Percentiles rank a stretch among this genome's conserved stretches.
Conservation (phyloP, 495 filamentous ascomycete genomes). For the Daldinia grandis region DNA sequence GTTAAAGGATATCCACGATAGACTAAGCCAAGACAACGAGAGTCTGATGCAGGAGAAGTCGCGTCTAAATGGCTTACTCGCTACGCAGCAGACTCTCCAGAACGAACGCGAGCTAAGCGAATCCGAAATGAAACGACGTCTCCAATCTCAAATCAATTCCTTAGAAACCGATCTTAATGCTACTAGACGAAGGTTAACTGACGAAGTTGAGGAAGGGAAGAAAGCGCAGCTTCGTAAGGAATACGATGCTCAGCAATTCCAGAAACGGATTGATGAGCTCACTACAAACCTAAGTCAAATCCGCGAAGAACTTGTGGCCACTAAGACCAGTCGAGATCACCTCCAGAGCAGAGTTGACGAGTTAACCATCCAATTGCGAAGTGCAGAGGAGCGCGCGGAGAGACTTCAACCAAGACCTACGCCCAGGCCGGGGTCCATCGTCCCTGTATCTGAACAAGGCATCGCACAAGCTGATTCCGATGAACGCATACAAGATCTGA, state of each 20-base stretch:
- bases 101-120: conserved; percentile 92
- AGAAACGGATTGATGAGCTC: conserved; percentile 90
- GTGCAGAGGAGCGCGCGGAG: conserved; percentile 83
- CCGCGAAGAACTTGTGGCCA: conserved; percentile 82
- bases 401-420: conserved; percentile 79
- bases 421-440: conserved; percentile 57
- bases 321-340: conserved; percentile 87
- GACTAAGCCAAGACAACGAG: conserved; percentile 86
- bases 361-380: conserved; percentile 83
- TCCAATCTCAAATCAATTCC: conserved; percentile 77
- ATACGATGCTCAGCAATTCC: conserved; percentile 83
- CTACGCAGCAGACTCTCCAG: conserved; percentile 81
- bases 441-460: conserved; percentile 53
- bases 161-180: conserved; percentile 79
- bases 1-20: conserved; percentile 89
- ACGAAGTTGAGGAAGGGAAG: conserved; percentile 83
- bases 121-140: conserved; percentile 76
- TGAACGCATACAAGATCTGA: conserved; percentile 83
- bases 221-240: conserved; percentile 82
- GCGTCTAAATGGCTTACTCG: conserved; percentile 79
- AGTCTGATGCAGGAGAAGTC: conserved; percentile 81
- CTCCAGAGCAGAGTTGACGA: conserved; percentile 88
- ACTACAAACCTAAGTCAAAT: conserved; percentile 76
- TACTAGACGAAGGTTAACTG: conserved; percentile 83
- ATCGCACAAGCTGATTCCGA: conserved; percentile 59